Evolutionary conservation across 1,284 basidiomycete species (phyloP).

Genomic region (Stygiomarasmius scandens): DNA sequence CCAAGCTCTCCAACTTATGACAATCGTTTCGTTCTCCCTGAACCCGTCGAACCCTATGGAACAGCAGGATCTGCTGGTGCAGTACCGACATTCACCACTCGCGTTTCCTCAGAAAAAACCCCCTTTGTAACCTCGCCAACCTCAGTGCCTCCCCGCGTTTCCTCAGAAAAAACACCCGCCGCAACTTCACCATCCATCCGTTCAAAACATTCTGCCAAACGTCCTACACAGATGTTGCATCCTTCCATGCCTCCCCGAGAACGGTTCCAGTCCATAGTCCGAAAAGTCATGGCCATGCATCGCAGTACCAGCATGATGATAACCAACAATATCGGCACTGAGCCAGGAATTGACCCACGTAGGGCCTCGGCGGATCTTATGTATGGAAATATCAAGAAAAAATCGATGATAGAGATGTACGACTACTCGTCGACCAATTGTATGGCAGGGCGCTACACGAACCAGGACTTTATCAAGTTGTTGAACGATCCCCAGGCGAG

Average conservation of each 20-base stretch:
- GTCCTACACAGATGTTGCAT: not conserved
- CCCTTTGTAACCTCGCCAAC: no score
- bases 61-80: not conserved
- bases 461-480: conserved; percentile 53
- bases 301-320: conserved; percentile 39
- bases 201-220: conserved; percentile 4
- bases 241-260: conserved; percentile 32
- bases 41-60: conserved; percentile 11
- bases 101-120: no score
- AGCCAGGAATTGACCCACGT: conserved; percentile 65
- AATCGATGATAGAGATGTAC: conserved; percentile 61
- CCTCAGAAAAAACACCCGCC: no score
- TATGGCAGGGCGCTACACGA: conserved; percentile 57
- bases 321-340: conserved; percentile 51
- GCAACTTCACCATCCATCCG: not conserved
- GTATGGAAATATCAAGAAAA: conserved; percentile 58
- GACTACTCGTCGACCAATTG: conserved; percentile 60
- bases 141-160: no score
- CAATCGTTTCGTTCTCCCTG: conserved; percentile 7
- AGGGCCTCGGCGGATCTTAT: conserved; percentile 44
- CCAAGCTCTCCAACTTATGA: conserved; percentile 17
- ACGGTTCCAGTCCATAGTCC: conserved; percentile 45
- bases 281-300: conserved; percentile 52
- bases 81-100: not conserved
- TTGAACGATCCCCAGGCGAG: conserved; percentile 44